Percentiles rank a stretch among this genome's conserved stretches.
Evolutionary conservation across 495 filamentous ascomycete species (phyloP).

Genomic region (Delitschia confertaspora): DNA sequence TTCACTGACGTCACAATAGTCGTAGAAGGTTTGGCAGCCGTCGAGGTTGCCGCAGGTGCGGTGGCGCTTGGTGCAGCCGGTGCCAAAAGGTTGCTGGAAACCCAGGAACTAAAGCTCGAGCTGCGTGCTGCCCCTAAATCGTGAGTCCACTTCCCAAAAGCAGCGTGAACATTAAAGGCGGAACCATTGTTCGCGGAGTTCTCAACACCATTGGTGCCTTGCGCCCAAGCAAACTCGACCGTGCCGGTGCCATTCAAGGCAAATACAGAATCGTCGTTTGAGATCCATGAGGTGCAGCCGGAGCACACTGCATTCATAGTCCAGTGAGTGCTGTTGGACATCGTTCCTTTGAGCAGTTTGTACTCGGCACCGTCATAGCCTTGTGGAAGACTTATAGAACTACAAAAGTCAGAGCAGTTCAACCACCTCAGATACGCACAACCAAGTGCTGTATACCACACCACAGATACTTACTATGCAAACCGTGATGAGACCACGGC

Average conservation of each 20-base stretch:
- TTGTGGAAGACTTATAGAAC: slow-evolving; percentile 34
- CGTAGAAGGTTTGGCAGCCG: not conserved
- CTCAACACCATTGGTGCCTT: slow-evolving; percentile 15
- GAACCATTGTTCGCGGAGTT: slow-evolving; percentile 20
- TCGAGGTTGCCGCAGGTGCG: not conserved
- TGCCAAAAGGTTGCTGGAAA: slow-evolving; percentile 14
- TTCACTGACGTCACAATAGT: slow-evolving; percentile 8
- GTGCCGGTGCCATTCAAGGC: slow-evolving; percentile 13
- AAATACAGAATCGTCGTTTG: slow-evolving; percentile 13
- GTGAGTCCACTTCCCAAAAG: slow-evolving; percentile 22
- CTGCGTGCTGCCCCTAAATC: slow-evolving; percentile 23
- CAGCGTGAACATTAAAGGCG: slow-evolving; percentile 22
- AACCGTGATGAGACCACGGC: slow-evolving; percentile 11
- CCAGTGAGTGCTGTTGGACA: slow-evolving; percentile 43
- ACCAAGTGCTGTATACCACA: no score
- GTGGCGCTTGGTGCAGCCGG: slow-evolving; percentile 1
- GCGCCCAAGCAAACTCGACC: slow-evolving; percentile 22
- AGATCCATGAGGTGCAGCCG: slow-evolving; percentile 34
- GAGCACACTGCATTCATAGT: slow-evolving; percentile 40
- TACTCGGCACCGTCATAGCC: slow-evolving; percentile 39
- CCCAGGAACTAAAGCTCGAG: slow-evolving; percentile 9
- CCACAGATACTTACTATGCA: slow-evolving; percentile 15
- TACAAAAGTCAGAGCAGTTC: slow-evolving; percentile 13
- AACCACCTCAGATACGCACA: no score
- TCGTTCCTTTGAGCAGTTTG: slow-evolving; percentile 38